Evolutionary conservation across 768 basidiomycete species (phyloP), one percentile per base, ranked within the genome.

Genomic region (Termitomyces sp.): DNA sequence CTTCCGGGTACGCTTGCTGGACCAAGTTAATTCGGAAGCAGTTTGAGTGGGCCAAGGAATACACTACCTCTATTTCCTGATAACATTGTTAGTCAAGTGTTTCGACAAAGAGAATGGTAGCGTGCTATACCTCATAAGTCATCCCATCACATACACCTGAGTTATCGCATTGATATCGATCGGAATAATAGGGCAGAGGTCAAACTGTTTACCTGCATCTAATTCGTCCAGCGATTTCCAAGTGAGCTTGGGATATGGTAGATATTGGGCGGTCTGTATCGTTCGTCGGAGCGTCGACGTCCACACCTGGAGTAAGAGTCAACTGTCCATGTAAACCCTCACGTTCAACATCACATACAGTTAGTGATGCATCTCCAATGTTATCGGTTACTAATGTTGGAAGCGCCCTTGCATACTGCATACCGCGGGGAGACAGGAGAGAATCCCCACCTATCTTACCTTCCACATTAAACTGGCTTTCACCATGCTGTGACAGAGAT

Each of bases 381-480:
- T 95, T 96, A 59, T 96, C 87, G 54, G 79, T 87, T 65, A 99
- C 87, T 56, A 99, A 76, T 25, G 81, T 85, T 2, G 97, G 97
- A 12, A 99, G 79, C 4, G 94, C 91, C 17, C 74, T 71, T 8
- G 95, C 87, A 70, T 99, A 99, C 63, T 87, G 74, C 76, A 89
- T 78, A 2, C 97, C 97, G 56, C 87, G 84, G 31, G 81, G 77
- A 0, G 95, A 98, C 44, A 99, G 76, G 17, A 85, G 71, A 0
- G 97, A 92, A 68, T 99, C 97, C n/a, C 97, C 97, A 23, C 97
- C 97, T 58, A 99, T 97, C 75, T 95, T 92, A 11, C 96, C 96
- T 63, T 92, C 87, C 5, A 99, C 84, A 65, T 99, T 99, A 73
- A 83, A 98, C 73, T 94, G 91, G 66, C 94, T 97, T 73, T 99